phyloP scores from a whole-genome alignment of 495 filamentous ascomycete species.

The Podospora conica region DNA sequence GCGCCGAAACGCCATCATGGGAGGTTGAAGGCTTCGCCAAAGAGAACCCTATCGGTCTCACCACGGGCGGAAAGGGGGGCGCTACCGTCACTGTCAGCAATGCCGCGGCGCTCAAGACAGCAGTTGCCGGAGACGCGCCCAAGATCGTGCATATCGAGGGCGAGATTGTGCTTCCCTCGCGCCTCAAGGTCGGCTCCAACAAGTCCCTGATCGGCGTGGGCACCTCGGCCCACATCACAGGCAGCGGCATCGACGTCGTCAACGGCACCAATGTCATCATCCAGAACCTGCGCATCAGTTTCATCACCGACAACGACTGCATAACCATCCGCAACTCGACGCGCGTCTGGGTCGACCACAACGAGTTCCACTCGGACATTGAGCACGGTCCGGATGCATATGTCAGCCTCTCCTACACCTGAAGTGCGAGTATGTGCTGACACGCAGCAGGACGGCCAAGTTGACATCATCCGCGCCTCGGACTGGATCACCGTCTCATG shows the following conservation, averaged over 20 bases:
- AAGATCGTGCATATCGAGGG: slow-evolving; percentile 46
- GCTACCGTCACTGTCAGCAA: slow-evolving; percentile 50
- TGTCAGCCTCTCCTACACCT: slow-evolving; percentile 35
- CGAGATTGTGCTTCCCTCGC: slow-evolving; percentile 36
- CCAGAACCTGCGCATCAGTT: slow-evolving; percentile 53
- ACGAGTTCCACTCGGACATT: slow-evolving; percentile 54
- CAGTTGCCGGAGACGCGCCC: slow-evolving; percentile 34
- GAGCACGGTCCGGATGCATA: slow-evolving; percentile 58
- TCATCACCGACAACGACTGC: slow-evolving; percentile 55
- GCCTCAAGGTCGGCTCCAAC: slow-evolving; percentile 45
- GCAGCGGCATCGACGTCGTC: slow-evolving; percentile 41
- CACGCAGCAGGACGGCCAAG: slow-evolving; percentile 47
- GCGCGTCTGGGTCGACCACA: slow-evolving; percentile 64
- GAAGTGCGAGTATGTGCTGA: slow-evolving; percentile 1
- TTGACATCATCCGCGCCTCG: slow-evolving; percentile 53
- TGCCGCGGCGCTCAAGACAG: slow-evolving; percentile 44
- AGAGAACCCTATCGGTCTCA: slow-evolving; percentile 38
- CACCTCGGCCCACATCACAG: slow-evolving; percentile 34
- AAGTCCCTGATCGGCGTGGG: slow-evolving; percentile 50
- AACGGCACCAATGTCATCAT: slow-evolving; percentile 49
- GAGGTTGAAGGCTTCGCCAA: slow-evolving; percentile 31
- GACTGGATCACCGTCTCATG: slow-evolving; percentile 47
- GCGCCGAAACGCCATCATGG: slow-evolving; percentile 9
- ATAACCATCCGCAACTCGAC: slow-evolving; percentile 48
- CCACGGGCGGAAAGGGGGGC: slow-evolving; percentile 55